These are phyloP conservation scores for Brassica rapa DNA, from an alignment of 345 rosid genomes.

Conservation along the genomic window DNA sequence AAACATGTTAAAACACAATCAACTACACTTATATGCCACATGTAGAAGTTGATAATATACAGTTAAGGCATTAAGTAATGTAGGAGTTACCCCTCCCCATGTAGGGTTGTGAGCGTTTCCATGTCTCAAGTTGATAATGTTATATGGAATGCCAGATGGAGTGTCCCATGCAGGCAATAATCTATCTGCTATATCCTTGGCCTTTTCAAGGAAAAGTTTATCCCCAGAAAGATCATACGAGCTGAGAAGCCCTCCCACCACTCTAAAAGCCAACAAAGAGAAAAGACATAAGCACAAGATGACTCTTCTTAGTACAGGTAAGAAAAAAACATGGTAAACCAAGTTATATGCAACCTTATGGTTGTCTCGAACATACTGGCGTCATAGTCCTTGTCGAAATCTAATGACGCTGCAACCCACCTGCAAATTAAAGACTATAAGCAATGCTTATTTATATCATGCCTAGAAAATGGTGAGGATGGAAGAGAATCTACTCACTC, in stretches of 20 bases:
- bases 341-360: slow-evolving; percentile 86
- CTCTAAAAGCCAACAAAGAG: slow-evolving; percentile 57
- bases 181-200: slow-evolving; percentile 90
- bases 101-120: slow-evolving; percentile 82
- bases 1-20: slow-evolving; percentile 20
- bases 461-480: background rate
- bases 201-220: slow-evolving; percentile 83
- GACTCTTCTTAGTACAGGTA: slow-evolving; percentile 33
- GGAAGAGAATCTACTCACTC: slow-evolving; percentile 42
- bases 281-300: slow-evolving; percentile 20
- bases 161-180: slow-evolving; percentile 97
- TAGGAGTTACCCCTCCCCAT: slow-evolving; percentile 85
- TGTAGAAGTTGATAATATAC: background rate
- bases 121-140: slow-evolving; percentile 72
- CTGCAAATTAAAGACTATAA: slow-evolving; percentile 51
- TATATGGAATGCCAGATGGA: slow-evolving; percentile 78
- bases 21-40: background rate
- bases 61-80: background rate
- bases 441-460: background rate
- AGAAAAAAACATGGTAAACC: slow-evolving; percentile 62
- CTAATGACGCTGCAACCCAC: slow-evolving; percentile 90
- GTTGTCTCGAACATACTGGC: slow-evolving; percentile 99
- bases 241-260: slow-evolving; percentile 98
- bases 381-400: slow-evolving; percentile 82
- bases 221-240: slow-evolving; percentile 93